Percentiles rank a stretch among this genome's conserved stretches.
phyloP scores from a whole-genome alignment of 768 basidiomycete species.

The Strobilomyces dryophilus region DNA sequence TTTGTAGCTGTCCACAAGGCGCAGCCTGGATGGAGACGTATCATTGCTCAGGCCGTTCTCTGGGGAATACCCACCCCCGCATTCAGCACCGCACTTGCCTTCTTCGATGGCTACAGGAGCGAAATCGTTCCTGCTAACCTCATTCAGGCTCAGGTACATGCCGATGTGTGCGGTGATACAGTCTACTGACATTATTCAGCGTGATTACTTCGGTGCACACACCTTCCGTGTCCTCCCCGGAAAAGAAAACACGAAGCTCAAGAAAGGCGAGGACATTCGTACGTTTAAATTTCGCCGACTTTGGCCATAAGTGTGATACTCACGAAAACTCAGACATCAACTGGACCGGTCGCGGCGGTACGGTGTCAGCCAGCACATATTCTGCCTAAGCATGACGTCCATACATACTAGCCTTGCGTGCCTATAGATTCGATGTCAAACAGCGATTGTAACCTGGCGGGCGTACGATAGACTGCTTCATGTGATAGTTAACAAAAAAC shows the following conservation, averaged over 20 bases:
- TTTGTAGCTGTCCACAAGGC: slow-evolving; percentile 79
- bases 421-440: slow-evolving; percentile 17
- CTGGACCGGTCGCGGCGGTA: slow-evolving; percentile 98
- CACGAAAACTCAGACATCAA: slow-evolving; percentile 67
- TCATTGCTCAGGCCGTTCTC: slow-evolving; percentile 91
- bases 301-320: background rate
- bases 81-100: slow-evolving; percentile 96
- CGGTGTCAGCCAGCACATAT: slow-evolving; percentile 88
- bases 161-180: background rate
- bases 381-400: slow-evolving; percentile 41
- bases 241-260: slow-evolving; percentile 82
- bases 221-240: slow-evolving; percentile 94
- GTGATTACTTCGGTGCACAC: slow-evolving; percentile 99
- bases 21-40: slow-evolving; percentile 97
- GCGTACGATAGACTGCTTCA: slow-evolving; percentile 15
- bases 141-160: slow-evolving; percentile 80
- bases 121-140: slow-evolving; percentile 93
- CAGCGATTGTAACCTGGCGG: slow-evolving; percentile 10
- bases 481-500: slow-evolving; percentile 13
- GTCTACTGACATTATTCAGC: slow-evolving; percentile 37
- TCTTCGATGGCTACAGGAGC: slow-evolving; percentile 98
- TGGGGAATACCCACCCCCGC: slow-evolving; percentile 98
- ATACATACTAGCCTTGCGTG: slow-evolving; percentile 1
- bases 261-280: slow-evolving; percentile 85
- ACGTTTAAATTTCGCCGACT: slow-evolving; percentile 33